These are phyloP conservation scores for Crucibulum laeve DNA, from an alignment of 768 basidiomycete genomes.

Conservation along the genomic window DNA sequence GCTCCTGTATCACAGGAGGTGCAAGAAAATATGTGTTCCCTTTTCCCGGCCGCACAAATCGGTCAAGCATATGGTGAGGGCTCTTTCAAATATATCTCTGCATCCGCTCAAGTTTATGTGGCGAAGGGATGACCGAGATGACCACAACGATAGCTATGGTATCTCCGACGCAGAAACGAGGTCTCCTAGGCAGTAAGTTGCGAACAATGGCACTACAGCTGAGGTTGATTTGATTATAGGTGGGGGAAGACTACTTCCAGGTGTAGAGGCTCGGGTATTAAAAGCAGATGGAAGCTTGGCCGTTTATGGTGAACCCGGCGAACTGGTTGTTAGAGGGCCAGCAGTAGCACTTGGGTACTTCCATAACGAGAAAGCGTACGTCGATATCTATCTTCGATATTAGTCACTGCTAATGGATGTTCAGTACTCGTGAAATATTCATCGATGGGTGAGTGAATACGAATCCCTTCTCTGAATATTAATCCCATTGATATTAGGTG, in stretches of 20 bases:
- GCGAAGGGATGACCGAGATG: slow-evolving; percentile 27
- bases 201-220: slow-evolving; percentile 11
- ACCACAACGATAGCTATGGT: slow-evolving; percentile 45
- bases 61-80: slow-evolving; percentile 57
- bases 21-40: slow-evolving; percentile 35
- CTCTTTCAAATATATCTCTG: background rate
- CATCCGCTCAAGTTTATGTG: background rate
- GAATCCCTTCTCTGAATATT: slow-evolving; percentile 4
- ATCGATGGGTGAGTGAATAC: slow-evolving; percentile 46
- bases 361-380: slow-evolving; percentile 49
- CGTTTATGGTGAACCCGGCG: slow-evolving; percentile 39
- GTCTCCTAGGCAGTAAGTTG: slow-evolving; percentile 31
- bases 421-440: slow-evolving; percentile 59
- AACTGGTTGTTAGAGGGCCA: slow-evolving; percentile 42
- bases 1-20: slow-evolving; percentile 53
- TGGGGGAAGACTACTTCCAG: slow-evolving; percentile 39
- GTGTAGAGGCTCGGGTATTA: slow-evolving; percentile 37
- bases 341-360: slow-evolving; percentile 38
- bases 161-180: slow-evolving; percentile 32
- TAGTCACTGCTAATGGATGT: slow-evolving; percentile 6
- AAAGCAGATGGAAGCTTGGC: slow-evolving; percentile 42
- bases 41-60: slow-evolving; percentile 47
- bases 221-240: slow-evolving; percentile 16
- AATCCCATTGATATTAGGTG: slow-evolving; percentile 33
- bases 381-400: slow-evolving; percentile 7